These are phyloP conservation scores for Peronospora belbahrii DNA, from an alignment of 352 stramenopile species.

Conservation along the genomic window DNA sequence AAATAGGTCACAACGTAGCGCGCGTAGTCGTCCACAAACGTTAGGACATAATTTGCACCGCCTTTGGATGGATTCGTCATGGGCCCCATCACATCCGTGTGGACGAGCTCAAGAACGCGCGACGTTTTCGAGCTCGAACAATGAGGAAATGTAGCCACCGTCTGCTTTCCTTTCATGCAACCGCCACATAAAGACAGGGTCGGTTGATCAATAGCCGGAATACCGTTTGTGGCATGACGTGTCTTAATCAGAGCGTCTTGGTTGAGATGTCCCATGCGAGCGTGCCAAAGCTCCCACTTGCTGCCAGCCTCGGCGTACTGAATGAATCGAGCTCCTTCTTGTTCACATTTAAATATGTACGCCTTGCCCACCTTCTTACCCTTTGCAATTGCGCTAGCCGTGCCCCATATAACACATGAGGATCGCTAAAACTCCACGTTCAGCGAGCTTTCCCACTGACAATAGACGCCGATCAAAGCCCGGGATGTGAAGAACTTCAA, in stretches of 20 bases:
- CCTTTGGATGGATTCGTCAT: not conserved
- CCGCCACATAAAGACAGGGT: not conserved
- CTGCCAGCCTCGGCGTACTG: not conserved
- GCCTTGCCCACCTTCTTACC: slow-evolving; percentile 7
- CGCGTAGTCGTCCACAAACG: not conserved
- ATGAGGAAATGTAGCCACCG: not conserved
- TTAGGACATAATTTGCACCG: not conserved
- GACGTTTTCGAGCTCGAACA: not conserved
- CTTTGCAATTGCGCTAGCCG: not conserved
- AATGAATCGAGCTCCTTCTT: not conserved
- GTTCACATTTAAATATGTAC: slow-evolving; percentile 7
- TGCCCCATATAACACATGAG: slow-evolving; percentile 6
- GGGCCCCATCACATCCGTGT: not conserved
- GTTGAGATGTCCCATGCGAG: slow-evolving; percentile 6
- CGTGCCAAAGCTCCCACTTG: slow-evolving; percentile 22
- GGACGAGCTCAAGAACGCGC: not conserved
- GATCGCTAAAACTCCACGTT: slow-evolving; percentile 8
- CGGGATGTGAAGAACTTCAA: slow-evolving; percentile 11
- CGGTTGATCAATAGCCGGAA: not conserved
- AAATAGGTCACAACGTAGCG: not conserved
- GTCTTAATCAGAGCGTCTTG: not conserved
- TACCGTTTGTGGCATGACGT: not conserved
- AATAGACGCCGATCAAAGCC: not conserved
- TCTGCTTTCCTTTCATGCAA: not conserved
- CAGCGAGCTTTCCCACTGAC: slow-evolving; percentile 6